phyloP scores from a whole-genome alignment of 192 early-diverging fungal genomes.

The Phlyctochytrium planicorne region DNA sequence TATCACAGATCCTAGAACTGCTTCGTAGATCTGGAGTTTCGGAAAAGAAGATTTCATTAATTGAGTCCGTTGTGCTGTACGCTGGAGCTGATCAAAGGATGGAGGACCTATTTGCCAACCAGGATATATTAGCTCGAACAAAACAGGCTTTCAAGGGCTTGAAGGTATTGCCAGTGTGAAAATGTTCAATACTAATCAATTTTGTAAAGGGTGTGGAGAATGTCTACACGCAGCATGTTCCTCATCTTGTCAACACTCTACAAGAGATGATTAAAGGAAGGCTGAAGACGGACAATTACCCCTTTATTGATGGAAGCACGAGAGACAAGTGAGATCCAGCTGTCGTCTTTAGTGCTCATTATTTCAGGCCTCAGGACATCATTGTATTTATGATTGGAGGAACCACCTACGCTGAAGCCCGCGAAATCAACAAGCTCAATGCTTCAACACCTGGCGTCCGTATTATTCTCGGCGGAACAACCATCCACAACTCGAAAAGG shows the following conservation, averaged over 20 bases:
- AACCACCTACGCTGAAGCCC: conserved; percentile 89
- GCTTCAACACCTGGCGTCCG: conserved; percentile 70
- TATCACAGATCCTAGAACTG: conserved; percentile 68
- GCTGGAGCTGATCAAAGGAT: conserved; percentile 77
- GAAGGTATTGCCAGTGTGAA: conserved; percentile 64
- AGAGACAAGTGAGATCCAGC: conserved; percentile 49
- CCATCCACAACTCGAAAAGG: conserved; percentile 79
- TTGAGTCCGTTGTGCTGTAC: conserved; percentile 74
- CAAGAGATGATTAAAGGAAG: conserved; percentile 79
- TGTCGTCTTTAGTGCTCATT: not conserved
- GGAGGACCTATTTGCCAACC: conserved; percentile 86
- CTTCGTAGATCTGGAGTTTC: conserved; percentile 72
- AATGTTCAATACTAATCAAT: conserved; percentile 1
- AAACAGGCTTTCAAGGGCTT: conserved; percentile 91
- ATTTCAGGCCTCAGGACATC: conserved; percentile 81
- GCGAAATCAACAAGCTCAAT: conserved; percentile 84
- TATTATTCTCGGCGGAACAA: conserved; percentile 89
- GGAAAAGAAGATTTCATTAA: conserved; percentile 69
- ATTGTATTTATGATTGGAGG: conserved; percentile 97
- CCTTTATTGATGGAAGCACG: conserved; percentile 68
- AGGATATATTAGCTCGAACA: conserved; percentile 80
- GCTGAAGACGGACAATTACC: conserved; percentile 72
- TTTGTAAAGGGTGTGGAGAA: conserved; percentile 95
- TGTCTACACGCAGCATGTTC: conserved; percentile 95
- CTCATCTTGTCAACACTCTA: conserved; percentile 77